Conservation (phyloP, 345 rosid species). For the Ceriops zippeliana region DNA sequence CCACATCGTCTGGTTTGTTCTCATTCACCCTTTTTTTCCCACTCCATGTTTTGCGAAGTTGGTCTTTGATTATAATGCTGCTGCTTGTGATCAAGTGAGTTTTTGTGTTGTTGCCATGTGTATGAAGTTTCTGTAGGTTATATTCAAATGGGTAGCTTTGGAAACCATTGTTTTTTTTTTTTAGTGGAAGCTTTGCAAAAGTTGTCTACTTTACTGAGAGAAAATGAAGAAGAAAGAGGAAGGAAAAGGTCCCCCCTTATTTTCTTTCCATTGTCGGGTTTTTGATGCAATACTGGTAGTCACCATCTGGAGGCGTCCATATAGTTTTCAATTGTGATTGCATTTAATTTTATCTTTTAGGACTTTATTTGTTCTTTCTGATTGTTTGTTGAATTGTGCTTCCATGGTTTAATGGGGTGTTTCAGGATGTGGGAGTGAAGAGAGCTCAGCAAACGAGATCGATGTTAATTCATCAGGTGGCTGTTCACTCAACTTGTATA, state of each 20-base stretch:
- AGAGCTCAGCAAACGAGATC: conserved; percentile 52
- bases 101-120: too few relatives aligned
- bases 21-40: background rate
- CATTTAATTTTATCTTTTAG: background rate
- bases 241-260: too few relatives aligned
- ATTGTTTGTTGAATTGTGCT: background rate
- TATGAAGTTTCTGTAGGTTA: too few relatives aligned
- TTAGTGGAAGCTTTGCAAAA: too few relatives aligned
- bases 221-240: too few relatives aligned
- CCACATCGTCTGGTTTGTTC: conserved; percentile 59
- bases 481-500: background rate
- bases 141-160: background rate
- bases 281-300: background rate
- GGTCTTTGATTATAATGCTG: background rate
- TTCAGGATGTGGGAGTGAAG: conserved; percentile 56
- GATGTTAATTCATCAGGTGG: conserved; percentile 41
- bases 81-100: background rate
- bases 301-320: background rate
- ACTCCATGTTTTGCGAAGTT: background rate
- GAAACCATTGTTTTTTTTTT: background rate
- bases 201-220: too few relatives aligned
- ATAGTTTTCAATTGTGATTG: background rate
- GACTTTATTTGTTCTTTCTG: background rate
- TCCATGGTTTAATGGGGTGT: conserved; percentile 1
- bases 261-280: too few relatives aligned